Conservation (phyloP, 2,329 filamentous ascomycete species). For the Dactylellina parvicollis region DNA sequence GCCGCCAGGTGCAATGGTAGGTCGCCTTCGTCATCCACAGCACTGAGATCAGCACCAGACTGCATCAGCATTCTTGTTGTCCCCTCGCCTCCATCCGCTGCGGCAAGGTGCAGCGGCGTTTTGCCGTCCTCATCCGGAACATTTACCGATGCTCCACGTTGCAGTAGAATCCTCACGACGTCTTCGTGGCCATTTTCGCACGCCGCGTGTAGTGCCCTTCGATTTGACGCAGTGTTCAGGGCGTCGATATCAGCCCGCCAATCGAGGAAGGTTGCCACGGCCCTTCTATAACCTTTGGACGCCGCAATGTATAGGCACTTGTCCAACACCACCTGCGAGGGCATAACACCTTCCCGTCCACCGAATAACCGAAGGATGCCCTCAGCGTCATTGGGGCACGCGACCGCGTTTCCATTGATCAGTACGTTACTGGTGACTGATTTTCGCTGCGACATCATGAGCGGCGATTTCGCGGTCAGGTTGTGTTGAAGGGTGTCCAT, state of each 20-base stretch:
- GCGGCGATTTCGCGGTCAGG: constrained; percentile 45
- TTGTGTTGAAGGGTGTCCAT: constrained; percentile 43
- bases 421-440: constrained; percentile 39
- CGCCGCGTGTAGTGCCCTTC: constrained; percentile 59
- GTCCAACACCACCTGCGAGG: constrained; percentile 28
- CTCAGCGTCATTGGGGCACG: constrained; percentile 39
- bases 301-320: constrained; percentile 55
- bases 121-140: constrained; percentile 58
- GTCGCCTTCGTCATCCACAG: constrained; percentile 56
- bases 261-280: constrained; percentile 46
- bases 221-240: constrained; percentile 35
- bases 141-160: constrained; percentile 57
- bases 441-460: constrained; percentile 43
- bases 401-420: constrained; percentile 35
- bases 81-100: constrained; percentile 57
- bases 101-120: constrained; percentile 59
- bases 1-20: constrained; percentile 59
- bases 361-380: constrained; percentile 42
- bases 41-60: constrained; percentile 55
- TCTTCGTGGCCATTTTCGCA: constrained; percentile 59
- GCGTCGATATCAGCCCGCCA: constrained; percentile 46
- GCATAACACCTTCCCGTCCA: constrained; percentile 30
- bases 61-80: constrained; percentile 57
- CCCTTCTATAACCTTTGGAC: constrained; percentile 39
- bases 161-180: constrained; percentile 58